A percentile compares a stretch with the other conserved stretches of the same genome.
phyloP scores from a whole-genome alignment of 441 rosid genomes.

The Macaranga tanarius region DNA sequence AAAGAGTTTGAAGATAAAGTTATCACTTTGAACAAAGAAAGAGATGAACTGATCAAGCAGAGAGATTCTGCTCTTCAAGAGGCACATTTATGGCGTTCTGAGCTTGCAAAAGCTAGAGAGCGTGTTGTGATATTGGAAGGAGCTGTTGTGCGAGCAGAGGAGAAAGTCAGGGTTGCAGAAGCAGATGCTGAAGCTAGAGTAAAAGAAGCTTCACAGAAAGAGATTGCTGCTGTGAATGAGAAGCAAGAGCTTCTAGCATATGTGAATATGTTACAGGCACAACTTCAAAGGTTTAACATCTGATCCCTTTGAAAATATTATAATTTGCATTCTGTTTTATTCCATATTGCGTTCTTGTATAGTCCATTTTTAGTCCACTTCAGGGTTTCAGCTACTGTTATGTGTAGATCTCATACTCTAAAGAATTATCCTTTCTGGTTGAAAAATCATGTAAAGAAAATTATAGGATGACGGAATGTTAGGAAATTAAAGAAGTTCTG shows the following conservation, averaged over 20 bases:
- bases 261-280: conserved; percentile 70
- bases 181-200: conserved; percentile 73
- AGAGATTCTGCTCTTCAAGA: conserved; percentile 86
- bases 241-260: conserved; percentile 91
- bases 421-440: not conserved
- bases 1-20: conserved; percentile 71
- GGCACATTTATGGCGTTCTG: conserved; percentile 90
- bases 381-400: not conserved
- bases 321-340: not conserved
- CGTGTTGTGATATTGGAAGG: conserved; percentile 84
- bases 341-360: not conserved
- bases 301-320: conserved; percentile 19
- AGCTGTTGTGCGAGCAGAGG: conserved; percentile 87
- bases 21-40: conserved; percentile 56
- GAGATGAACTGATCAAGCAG: conserved; percentile 69
- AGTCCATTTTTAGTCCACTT: not conserved
- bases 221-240: conserved; percentile 65
- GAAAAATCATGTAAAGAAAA: not conserved
- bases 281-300: conserved; percentile 74
- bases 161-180: conserved; percentile 80
- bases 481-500: not conserved
- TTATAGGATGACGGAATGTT: too few species aligned
- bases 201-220: conserved; percentile 72
- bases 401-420: not conserved
- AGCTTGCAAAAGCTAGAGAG: conserved; percentile 95